A percentile compares a stretch with the other conserved stretches of the same genome.
phyloP scores from a whole-genome alignment of 257 asterid genomes.

The Primulina huaijiensis region DNA sequence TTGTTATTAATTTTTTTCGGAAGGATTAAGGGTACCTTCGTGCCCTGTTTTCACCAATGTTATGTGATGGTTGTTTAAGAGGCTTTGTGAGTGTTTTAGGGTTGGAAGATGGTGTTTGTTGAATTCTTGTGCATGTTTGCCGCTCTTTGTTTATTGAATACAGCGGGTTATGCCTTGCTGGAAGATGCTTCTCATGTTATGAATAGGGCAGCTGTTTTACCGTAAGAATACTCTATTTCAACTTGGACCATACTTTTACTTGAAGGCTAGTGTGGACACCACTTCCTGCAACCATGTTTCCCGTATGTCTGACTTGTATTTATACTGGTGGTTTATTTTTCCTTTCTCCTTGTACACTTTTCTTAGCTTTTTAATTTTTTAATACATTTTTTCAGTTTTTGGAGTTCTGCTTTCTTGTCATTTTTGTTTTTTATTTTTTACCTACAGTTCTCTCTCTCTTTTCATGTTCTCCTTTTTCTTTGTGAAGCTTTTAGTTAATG shows the following conservation, averaged over 20 bases:
- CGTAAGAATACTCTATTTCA: conserved; percentile 1
- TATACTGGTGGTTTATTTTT: background rate
- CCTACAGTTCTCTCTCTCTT: background rate
- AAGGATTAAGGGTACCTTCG: background rate
- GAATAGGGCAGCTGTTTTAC: background rate
- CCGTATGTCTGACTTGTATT: background rate
- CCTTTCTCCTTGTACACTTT: background rate
- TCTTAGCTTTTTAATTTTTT: conserved; percentile 4
- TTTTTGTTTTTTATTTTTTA: no score
- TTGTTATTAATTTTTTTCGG: no score
- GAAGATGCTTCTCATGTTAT: background rate
- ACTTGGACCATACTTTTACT: conserved; percentile 1
- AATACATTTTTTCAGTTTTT: background rate
- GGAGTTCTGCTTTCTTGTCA: background rate
- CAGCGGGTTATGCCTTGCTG: background rate
- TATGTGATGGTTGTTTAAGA: conserved; percentile 8
- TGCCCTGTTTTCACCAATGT: background rate
- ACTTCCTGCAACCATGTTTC: background rate
- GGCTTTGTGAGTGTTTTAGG: conserved; percentile 7
- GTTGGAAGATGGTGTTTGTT: background rate
- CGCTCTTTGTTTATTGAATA: background rate
- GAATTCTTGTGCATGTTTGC: background rate
- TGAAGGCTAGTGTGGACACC: background rate
- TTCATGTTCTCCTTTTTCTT: background rate
- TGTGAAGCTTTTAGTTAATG: background rate